These are phyloP conservation scores for Sanghuangporus sanghuang DNA, from an alignment of 1,284 basidiomycete species.

Conservation along the genomic window DNA sequence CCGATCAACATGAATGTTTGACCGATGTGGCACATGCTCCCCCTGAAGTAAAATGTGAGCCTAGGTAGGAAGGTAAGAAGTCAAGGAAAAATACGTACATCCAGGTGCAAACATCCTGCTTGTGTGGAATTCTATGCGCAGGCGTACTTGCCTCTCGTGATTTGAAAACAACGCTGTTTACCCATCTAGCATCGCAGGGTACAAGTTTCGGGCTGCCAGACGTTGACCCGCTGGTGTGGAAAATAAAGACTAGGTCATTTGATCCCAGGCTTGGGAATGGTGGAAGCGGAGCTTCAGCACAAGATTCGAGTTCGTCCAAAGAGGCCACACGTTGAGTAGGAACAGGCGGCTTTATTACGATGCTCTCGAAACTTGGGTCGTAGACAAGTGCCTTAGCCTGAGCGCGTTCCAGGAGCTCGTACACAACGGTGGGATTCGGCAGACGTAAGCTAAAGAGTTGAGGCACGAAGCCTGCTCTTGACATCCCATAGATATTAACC, in stretches of 20 bases:
- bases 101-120: conserved; percentile 63
- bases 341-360: conserved; percentile 38
- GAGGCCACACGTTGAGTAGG: conserved; percentile 41
- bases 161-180: conserved; percentile 51
- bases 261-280: conserved; percentile 33
- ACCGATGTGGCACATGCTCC: conserved; percentile 67
- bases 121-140: conserved; percentile 31
- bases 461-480: conserved; percentile 65
- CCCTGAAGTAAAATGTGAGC: conserved; percentile 37
- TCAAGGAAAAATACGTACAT: conserved; percentile 41
- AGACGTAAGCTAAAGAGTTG: conserved; percentile 68
- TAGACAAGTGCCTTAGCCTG: conserved; percentile 56
- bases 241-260: conserved; percentile 52
- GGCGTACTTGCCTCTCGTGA: conserved; percentile 47
- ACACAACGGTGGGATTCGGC: conserved; percentile 60
- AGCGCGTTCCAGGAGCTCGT: conserved; percentile 54
- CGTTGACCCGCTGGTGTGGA: conserved; percentile 72
- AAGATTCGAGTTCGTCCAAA: conserved; percentile 32
- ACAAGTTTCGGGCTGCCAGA: conserved; percentile 72
- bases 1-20: conserved; percentile 68
- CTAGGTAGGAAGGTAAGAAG: conserved; percentile 20
- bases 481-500: conserved; percentile 65
- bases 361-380: conserved; percentile 41
- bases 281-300: conserved; percentile 36
- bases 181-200: conserved; percentile 58